Evolutionary conservation across 2,329 filamentous ascomycete species (phyloP).

Genomic region (Keithomyces neogunnii): DNA sequence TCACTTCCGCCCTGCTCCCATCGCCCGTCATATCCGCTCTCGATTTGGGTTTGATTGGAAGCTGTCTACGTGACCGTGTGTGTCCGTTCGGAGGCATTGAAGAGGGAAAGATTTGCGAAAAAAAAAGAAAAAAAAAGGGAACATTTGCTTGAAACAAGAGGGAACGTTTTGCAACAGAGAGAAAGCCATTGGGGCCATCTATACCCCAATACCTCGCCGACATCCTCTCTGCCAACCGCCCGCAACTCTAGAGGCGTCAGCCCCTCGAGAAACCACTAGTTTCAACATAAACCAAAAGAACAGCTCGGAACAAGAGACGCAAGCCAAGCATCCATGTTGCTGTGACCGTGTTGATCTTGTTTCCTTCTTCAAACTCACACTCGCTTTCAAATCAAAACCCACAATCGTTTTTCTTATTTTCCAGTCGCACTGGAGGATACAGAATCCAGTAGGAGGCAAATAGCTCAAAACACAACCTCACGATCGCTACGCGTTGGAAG

Average conservation of each 20-base stretch:
- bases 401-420: slow-evolving; percentile 4
- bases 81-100: not conserved
- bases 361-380: slow-evolving; percentile 18
- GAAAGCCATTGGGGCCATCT: not conserved
- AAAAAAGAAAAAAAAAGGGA: not conserved
- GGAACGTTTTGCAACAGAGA: not conserved
- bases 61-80: not conserved
- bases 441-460: not conserved
- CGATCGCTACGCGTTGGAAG: slow-evolving; percentile 26
- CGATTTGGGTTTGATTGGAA: not conserved
- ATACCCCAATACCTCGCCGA: not conserved
- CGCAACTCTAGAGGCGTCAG: not conserved
- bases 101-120: not conserved
- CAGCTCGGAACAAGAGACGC: not conserved
- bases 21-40: not conserved
- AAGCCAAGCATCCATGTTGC: slow-evolving; percentile 5
- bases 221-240: not conserved
- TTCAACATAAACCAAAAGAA: not conserved
- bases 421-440: not conserved
- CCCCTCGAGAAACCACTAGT: not conserved
- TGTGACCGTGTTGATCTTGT: slow-evolving; percentile 2
- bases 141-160: not conserved
- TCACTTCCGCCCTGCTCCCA: not conserved
- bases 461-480: slow-evolving; percentile 14
- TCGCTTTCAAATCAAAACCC: slow-evolving; percentile 20